Conservation (phyloP, 2,329 filamentous ascomycete species). For the Pseudogymnoascus sp. region DNA sequence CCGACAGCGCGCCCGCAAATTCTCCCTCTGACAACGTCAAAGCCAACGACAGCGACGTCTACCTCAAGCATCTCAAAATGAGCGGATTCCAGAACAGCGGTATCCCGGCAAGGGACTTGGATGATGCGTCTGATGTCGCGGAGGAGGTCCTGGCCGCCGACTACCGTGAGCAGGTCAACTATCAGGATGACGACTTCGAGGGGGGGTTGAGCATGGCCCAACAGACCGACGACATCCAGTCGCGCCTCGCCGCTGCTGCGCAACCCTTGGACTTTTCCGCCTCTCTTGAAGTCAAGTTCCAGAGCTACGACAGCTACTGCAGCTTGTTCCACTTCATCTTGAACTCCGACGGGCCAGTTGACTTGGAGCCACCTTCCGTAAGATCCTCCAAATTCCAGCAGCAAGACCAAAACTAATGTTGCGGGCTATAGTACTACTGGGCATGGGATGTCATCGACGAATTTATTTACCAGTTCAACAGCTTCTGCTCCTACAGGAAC, state of each 20-base stretch:
- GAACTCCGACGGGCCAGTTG: conserved; percentile 98
- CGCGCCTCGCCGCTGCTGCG: conserved; percentile 81
- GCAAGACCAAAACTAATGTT: not conserved
- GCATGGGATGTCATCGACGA: conserved; percentile 99
- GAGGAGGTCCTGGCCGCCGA: conserved; percentile 94
- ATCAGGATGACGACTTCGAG: conserved; percentile 80
- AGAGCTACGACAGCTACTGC: conserved; percentile 99
- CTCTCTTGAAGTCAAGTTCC: conserved; percentile 92
- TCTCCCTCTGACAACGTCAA: conserved; percentile 7
- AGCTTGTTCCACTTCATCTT: conserved; percentile 98
- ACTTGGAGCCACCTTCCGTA: conserved; percentile 93
- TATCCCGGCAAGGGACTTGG: conserved; percentile 52
- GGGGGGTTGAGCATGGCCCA: conserved; percentile 62
- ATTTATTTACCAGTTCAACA: conserved; percentile 99
- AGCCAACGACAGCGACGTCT: conserved; percentile 9
- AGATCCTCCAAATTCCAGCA: conserved; percentile 34
- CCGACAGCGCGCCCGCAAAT: conserved; percentile 8
- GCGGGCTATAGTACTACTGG: conserved; percentile 76
- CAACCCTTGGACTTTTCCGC: conserved; percentile 95
- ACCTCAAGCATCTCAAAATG: conserved; percentile 35
- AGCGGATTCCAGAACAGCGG: conserved; percentile 56
- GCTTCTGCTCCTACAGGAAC: conserved; percentile 95
- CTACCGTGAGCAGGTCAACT: conserved; percentile 93
- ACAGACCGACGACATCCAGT: conserved; percentile 86
- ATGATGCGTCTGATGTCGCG: conserved; percentile 87